Percentiles rank a stretch among this genome's conserved stretches.
Conservation (phyloP, 768 basidiomycete species). For the Lentinus tigrinus region DNA sequence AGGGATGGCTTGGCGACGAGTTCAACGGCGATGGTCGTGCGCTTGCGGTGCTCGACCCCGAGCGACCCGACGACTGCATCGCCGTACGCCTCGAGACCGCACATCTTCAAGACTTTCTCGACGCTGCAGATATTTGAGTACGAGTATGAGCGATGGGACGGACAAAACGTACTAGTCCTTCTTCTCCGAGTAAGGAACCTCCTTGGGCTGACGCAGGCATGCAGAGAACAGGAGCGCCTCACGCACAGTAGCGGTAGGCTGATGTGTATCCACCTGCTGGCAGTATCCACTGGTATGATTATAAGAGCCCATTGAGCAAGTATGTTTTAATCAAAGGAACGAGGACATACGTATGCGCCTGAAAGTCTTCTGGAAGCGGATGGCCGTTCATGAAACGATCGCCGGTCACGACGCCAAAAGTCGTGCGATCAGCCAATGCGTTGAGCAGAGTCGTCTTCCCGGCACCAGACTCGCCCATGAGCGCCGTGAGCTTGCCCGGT, state of each 20-base stretch:
- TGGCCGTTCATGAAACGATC: constrained; percentile 46
- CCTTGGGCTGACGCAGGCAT: constrained; percentile 68
- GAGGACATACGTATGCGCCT: constrained; percentile 48
- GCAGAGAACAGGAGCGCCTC: constrained; percentile 83
- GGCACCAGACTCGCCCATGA: constrained; percentile 65
- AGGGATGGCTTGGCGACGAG: constrained; percentile 83
- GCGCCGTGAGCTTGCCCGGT: constrained; percentile 76
- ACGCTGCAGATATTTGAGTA: constrained; percentile 33
- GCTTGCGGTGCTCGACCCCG: constrained; percentile 72
- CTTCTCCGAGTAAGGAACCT: constrained; percentile 67
- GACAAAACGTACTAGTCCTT: constrained; percentile 67
- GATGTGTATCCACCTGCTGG: constrained; percentile 84
- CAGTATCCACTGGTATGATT: constrained; percentile 73
- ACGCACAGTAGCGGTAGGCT: constrained; percentile 71
- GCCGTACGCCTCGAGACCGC: constrained; percentile 60
- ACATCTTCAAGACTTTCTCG: constrained; percentile 57
- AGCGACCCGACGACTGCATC: constrained; percentile 70
- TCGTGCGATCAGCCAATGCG: constrained; percentile 43
- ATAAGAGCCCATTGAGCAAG: neutral
- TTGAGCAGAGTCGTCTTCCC: constrained; percentile 55
- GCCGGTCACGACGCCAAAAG: constrained; percentile 38
- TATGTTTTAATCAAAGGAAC: neutral
- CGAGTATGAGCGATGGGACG: neutral
- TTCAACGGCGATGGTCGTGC: constrained; percentile 86
- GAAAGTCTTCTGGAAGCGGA: constrained; percentile 45